These are phyloP conservation scores for Ensete glaucum DNA, from an alignment of 176 grass and related monocot genomes.

Conservation along the genomic window DNA sequence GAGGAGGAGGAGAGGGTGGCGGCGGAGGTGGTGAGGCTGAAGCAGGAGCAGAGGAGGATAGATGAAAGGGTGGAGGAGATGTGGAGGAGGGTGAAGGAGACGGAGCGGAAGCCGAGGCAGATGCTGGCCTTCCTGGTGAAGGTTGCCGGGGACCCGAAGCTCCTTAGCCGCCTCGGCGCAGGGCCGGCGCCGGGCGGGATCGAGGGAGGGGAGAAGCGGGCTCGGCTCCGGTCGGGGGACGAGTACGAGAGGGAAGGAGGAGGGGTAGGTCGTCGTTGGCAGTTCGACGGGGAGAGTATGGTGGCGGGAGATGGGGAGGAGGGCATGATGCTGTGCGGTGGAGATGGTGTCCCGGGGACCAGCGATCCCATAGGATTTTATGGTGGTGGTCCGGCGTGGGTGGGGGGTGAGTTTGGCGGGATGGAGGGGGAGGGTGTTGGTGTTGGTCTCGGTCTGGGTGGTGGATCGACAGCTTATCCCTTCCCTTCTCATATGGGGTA, in stretches of 20 bases:
- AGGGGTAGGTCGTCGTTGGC: not conserved
- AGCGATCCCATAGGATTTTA: not conserved
- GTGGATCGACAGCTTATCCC: not conserved
- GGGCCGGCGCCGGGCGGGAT: not conserved
- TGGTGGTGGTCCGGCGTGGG: not conserved
- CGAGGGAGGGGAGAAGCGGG: conserved; percentile 7
- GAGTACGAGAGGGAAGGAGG: not conserved
- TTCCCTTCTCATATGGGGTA: not conserved
- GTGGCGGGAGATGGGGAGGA: not conserved
- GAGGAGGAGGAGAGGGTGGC: conserved; percentile 44
- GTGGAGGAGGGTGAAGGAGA: conserved; percentile 73
- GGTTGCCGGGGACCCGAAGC: conserved; percentile 41
- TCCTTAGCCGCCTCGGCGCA: conserved; percentile 38
- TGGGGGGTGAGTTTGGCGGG: not conserved
- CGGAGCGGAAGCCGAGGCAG: conserved; percentile 63
- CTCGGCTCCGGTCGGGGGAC: not conserved
- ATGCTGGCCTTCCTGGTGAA: conserved; percentile 82
- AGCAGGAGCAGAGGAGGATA: conserved; percentile 65
- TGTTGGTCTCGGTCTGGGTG: too few species aligned
- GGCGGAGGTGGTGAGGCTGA: conserved; percentile 62
- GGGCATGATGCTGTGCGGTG: not conserved
- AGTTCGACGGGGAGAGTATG: not conserved
- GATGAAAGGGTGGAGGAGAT: conserved; percentile 47
- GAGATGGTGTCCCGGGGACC: not conserved
- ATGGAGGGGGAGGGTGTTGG: too few species aligned